Evolutionary conservation across 345 rosid genomes (phyloP), one percentile per base, ranked within the genome.

Genomic region (Stellera chamaejasme): DNA sequence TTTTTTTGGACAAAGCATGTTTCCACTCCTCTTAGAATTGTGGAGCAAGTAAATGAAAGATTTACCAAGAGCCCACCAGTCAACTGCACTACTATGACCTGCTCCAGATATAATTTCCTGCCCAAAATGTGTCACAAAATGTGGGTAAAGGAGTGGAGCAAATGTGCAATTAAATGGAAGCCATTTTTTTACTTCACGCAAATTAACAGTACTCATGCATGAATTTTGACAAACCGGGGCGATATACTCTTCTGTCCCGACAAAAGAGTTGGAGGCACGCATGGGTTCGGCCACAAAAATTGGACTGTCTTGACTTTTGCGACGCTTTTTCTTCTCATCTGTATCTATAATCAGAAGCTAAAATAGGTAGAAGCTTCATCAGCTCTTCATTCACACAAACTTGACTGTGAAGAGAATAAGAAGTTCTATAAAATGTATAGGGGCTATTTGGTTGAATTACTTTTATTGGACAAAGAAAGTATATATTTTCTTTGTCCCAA

Each of bases 1-100:
- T n/a, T n/a, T n/a, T n/a, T n/a, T n/a, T n/a, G n/a, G n/a, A n/a
- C n/a, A n/a, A n/a, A n/a, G n/a, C n/a, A n/a, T n/a, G n/a, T n/a
- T n/a, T n/a, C n/a, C n/a, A n/a, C n/a, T n/a, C n/a, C n/a, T n/a
- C n/a, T n/a, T n/a, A n/a, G n/a, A n/a, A n/a, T 13, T 36, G 15
- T 41, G 25, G 49, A 27, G 27, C 23, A 19, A 45, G n/a, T 23
- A 11, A 52, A 6, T 41, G 48, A 48, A 46, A 43, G 53, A 48
- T 14, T 72, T 80, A 82, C 98, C 98, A 62, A 88, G 84, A 61
- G 98, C 98, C 98, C 98, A 92, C 98, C 98, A 88, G 75, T 92
- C 98, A 64, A 92, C 96, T 50, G 96, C 96, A 77, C 98, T 92
- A 0, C 87, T 86, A 69, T 92, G 96, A 36, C 98, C 96, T 48